phyloP scores from a whole-genome alignment of 2,329 filamentous ascomycete genomes.

The Pochonia chlamydosporia region DNA sequence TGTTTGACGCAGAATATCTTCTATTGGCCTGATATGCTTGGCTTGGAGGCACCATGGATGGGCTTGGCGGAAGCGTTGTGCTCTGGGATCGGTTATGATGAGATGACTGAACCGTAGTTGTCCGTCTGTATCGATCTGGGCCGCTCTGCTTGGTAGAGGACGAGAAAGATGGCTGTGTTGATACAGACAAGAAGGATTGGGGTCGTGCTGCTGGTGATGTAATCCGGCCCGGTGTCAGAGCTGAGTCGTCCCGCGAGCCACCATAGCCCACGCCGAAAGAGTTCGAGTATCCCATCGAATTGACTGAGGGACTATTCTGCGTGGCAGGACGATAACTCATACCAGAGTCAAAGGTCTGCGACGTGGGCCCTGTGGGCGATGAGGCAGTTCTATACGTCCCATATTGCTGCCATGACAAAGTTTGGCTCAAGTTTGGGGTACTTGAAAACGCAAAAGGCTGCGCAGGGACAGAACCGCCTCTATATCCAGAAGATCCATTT shows the following conservation, averaged over 20 bases:
- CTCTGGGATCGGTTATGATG: conserved; percentile 33
- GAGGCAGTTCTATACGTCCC: conserved; percentile 42
- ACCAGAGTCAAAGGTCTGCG: conserved; percentile 18
- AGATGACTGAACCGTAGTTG: conserved; percentile 33
- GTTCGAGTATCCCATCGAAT: conserved; percentile 33
- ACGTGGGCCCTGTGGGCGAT: conserved; percentile 35
- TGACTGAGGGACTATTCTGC: conserved; percentile 32
- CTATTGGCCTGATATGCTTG: conserved; percentile 13
- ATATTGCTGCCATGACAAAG: conserved; percentile 45
- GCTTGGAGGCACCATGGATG: conserved; percentile 20
- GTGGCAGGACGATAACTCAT: conserved; percentile 14
- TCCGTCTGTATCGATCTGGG: conserved; percentile 75
- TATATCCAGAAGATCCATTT: conserved; percentile 42
- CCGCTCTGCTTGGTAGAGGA: conserved; percentile 40
- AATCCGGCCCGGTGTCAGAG: conserved; percentile 36
- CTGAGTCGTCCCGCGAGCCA: conserved; percentile 48
- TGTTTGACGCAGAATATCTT: conserved; percentile 31
- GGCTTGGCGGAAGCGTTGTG: conserved; percentile 25
- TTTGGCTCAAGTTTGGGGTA: conserved; percentile 59
- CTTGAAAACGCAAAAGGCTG: conserved; percentile 73
- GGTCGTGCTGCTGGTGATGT: conserved; percentile 34
- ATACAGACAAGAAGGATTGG: conserved; percentile 35
- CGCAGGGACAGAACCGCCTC: conserved; percentile 52
- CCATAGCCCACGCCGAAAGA: conserved; percentile 28
- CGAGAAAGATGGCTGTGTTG: conserved; percentile 43